Percentiles rank a stretch among this genome's conserved stretches.
Conservation (phyloP, 2,329 filamentous ascomycete genomes). For the Cordyceps cicadae region DNA sequence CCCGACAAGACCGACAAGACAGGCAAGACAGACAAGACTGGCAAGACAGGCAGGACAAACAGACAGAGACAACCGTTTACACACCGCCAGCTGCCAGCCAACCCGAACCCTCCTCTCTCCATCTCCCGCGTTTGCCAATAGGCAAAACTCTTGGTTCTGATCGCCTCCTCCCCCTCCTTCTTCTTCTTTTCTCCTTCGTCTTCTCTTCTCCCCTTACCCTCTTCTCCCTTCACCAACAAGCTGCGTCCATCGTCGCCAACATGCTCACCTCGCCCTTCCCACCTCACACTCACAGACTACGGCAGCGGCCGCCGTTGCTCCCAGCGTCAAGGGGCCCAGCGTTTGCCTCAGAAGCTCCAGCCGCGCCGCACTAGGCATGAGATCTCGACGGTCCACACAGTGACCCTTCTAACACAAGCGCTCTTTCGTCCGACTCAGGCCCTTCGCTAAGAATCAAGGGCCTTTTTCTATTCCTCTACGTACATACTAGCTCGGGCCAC, state of each 20-base stretch:
- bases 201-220: neutral
- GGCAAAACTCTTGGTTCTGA: neutral
- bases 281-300: neutral
- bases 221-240: neutral
- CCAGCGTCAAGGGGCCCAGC: neutral
- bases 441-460: neutral
- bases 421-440: neutral
- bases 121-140: neutral
- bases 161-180: neutral
- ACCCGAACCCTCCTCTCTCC: neutral
- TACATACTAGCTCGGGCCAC: neutral
- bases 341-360: conserved; percentile 6
- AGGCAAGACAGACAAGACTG: too few species aligned
- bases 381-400: neutral
- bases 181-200: neutral
- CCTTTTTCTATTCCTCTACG: neutral
- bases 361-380: neutral
- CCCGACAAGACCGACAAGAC: too few species aligned
- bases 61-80: neutral
- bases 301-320: neutral
- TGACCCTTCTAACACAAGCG: neutral
- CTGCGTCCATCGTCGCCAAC: neutral
- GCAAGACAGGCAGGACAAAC: neutral
- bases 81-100: conserved; percentile 5
- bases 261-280: neutral